Percentiles rank a stretch among this genome's conserved stretches.
Evolutionary conservation across 225 moss, liverwort and hornwort species (phyloP).

Genomic region (Antitrichia curtipendula): DNA sequence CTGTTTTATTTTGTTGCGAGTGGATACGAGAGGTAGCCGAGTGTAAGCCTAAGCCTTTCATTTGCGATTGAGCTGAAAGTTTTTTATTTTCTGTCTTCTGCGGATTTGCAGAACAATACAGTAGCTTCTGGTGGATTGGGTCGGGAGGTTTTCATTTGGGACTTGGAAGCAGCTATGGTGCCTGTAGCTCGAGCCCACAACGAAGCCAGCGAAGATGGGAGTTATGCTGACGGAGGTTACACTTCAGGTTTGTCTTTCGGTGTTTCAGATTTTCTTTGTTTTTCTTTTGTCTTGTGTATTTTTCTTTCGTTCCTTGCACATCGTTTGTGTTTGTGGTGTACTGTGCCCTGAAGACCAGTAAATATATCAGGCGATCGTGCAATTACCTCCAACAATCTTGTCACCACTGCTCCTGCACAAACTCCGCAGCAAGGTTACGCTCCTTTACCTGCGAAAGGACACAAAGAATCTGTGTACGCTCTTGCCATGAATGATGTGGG

Average conservation of each 20-base stretch:
- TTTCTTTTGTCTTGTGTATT: not conserved
- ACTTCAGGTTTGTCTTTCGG: conserved; percentile 16
- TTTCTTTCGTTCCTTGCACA: not conserved
- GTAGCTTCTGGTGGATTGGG: conserved; percentile 87
- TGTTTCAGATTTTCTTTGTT: not conserved
- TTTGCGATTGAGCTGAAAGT: not conserved
- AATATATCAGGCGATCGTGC: conserved; percentile 29
- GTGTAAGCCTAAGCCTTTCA: not conserved
- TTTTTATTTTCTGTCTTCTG: not conserved
- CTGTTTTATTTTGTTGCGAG: not conserved
- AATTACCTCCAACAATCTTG: conserved; percentile 44
- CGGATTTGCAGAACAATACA: conserved; percentile 50
- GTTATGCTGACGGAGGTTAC: conserved; percentile 35
- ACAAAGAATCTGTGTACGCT: conserved; percentile 93
- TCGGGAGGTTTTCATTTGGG: conserved; percentile 94
- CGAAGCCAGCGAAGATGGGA: conserved; percentile 59
- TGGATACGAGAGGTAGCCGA: not conserved
- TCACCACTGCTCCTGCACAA: conserved; percentile 35
- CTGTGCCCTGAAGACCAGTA: not conserved
- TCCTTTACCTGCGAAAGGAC: conserved; percentile 75
- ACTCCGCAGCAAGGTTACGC: conserved; percentile 49
- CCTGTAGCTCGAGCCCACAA: conserved; percentile 67
- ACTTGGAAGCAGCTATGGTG: conserved; percentile 87
- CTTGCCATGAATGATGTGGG: conserved; percentile 85
- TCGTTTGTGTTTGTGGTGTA: not conserved